Conservation (phyloP, 768 basidiomycete genomes). For the Thelephora ganbajun region DNA sequence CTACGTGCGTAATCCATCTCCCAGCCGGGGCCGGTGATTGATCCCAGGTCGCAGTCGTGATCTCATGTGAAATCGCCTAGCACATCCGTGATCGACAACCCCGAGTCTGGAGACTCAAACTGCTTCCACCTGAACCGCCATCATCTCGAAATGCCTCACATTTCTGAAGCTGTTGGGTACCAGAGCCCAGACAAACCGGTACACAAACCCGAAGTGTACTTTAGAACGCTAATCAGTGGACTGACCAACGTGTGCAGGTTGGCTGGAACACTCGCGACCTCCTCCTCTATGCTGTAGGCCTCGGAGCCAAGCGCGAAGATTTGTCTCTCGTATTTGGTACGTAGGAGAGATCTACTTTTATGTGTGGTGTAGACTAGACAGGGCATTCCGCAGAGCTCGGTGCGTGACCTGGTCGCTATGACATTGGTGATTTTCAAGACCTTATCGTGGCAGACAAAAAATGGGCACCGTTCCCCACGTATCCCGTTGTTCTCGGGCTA, state of each 20-base stretch:
- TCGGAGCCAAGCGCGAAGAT: slow-evolving; percentile 71
- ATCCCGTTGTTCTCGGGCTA: slow-evolving; percentile 64
- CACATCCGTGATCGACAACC: no score
- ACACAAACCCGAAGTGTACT: slow-evolving; percentile 8
- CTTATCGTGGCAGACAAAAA: slow-evolving; percentile 31
- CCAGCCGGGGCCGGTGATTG: no score
- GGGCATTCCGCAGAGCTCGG: slow-evolving; percentile 31
- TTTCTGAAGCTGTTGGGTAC: slow-evolving; percentile 53
- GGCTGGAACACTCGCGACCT: slow-evolving; percentile 79
- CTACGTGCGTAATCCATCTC: no score
- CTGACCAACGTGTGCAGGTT: slow-evolving; percentile 35
- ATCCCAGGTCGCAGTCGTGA: no score
- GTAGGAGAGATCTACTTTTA: slow-evolving; percentile 6
- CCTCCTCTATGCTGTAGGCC: slow-evolving; percentile 63
- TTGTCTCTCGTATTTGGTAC: slow-evolving; percentile 58
- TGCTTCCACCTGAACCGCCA: background rate
- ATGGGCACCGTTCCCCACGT: slow-evolving; percentile 74
- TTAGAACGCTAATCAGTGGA: background rate
- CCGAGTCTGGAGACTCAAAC: no score
- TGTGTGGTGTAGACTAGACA: background rate
- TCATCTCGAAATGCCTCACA: slow-evolving; percentile 20
- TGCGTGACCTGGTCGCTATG: slow-evolving; percentile 12
- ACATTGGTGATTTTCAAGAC: background rate
- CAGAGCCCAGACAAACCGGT: slow-evolving; percentile 40
- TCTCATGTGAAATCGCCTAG: no score